Evolutionary conservation across 2,329 filamentous ascomycete genomes (phyloP), one percentile per base, ranked within the genome.

Genomic region (Metarhizium rileyi): DNA sequence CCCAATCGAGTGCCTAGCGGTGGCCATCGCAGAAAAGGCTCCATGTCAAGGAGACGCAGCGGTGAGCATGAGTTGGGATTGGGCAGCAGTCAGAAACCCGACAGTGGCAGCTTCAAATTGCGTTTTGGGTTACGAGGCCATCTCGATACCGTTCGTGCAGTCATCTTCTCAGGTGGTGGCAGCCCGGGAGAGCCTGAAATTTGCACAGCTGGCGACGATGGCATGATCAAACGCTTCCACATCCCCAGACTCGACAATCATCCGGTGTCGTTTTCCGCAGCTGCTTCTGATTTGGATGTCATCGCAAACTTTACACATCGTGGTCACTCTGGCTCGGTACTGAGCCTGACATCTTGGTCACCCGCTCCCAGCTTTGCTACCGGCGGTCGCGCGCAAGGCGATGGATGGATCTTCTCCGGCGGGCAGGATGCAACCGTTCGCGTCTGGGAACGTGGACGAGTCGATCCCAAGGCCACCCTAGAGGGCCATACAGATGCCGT

Each of bases 391-490:
- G 88, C 87, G 7, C 82, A 86, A 59, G 91, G 91, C 28, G 93
- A 97, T 59, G 93, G 93, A 26, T 98, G 93, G 93, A 90, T 98
- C 56, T 98, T 98, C 67, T 97, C 91, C 5, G 93, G 93, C 53
- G 93, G 93, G 4, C 90, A 96, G 65, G 93, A 98, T 66, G 83
- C 87, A 18, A 95, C 89, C 6, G 83, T 98, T 35, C 82, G 90
- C 27, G 90, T 98, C 0, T 98, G 93, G 93, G 91, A 98, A 67
- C 81, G 90, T 46, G 91, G 91, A 26, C 77, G 91, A 44, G 89
- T 98, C 28, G 93, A 97, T 63, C 90, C 93, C 7, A 97, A 97
- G 67, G 90, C 90, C 2, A 95, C 90, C 0, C 74, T 98, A 4
- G 89, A 96, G 57, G 91, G 90, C 1, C 93, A 97, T 62, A 95